Evolutionary conservation across 75 land plant genomes (phyloP).

Genomic region (Cryptomeria japonica): DNA sequence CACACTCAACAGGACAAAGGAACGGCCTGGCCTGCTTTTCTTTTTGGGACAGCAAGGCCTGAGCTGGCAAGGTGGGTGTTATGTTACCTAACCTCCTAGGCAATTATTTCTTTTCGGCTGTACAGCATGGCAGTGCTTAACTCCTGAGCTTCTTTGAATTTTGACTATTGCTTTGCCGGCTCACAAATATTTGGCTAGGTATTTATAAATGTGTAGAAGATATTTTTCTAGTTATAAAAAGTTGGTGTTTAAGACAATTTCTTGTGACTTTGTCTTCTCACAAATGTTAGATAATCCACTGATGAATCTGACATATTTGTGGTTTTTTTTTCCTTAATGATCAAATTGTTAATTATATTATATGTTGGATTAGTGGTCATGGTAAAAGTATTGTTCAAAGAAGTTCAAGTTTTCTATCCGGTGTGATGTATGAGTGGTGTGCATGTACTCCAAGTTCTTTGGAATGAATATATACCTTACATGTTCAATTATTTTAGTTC

Average conservation of each 20-base stretch:
- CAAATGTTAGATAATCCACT: background rate
- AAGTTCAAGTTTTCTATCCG: no score
- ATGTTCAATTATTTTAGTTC: no score
- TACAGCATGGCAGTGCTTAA: background rate
- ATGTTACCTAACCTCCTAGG: background rate
- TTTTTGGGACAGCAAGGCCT: background rate
- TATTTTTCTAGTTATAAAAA: background rate
- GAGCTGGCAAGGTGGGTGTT: slow-evolving; percentile 4
- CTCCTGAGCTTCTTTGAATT: background rate
- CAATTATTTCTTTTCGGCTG: background rate
- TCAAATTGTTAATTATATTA: no score
- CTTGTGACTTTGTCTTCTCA: background rate
- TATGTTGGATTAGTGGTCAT: no score
- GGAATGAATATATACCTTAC: no score
- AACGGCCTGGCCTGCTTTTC: background rate
- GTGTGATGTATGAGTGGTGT: no score
- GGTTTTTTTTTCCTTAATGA: no score
- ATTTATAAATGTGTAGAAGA: background rate
- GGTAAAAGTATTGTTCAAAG: no score
- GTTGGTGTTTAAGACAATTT: background rate
- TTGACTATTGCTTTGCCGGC: background rate
- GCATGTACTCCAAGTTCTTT: no score
- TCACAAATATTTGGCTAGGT: background rate
- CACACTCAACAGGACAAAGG: background rate
- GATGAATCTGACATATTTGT: no score